Evolutionary conservation across 371 early-diverging fungal genomes (phyloP).

Genomic region (Batrachochytrium dendrobatidis): DNA sequence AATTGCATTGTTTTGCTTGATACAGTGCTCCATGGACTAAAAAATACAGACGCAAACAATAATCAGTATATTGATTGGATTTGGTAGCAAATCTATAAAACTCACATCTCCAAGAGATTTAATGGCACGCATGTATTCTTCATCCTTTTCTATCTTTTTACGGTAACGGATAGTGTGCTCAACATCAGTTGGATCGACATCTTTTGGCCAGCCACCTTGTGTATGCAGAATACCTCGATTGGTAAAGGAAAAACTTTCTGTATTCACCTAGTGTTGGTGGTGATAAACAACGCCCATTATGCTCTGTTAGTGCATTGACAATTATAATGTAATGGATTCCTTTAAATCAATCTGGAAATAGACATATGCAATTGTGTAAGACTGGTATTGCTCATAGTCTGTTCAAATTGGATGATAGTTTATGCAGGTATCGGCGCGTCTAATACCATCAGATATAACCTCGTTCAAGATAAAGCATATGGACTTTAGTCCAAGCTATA

Average conservation of each 20-base stretch:
- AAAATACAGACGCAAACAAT: neutral
- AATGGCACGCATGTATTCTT: conserved; percentile 44
- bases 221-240: conserved; percentile 44
- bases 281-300: too few relatives aligned
- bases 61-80: neutral
- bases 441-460: too few relatives aligned
- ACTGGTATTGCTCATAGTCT: neutral
- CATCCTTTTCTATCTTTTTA: conserved; percentile 56
- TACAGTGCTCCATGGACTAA: conserved; percentile 46
- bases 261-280: conserved; percentile 54
- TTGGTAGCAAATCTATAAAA: neutral
- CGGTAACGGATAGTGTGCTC: conserved; percentile 53
- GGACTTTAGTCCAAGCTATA: too few relatives aligned
- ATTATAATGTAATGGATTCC: neutral
- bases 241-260: conserved; percentile 36
- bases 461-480: too few relatives aligned
- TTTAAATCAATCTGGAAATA: too few relatives aligned
- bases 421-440: too few relatives aligned
- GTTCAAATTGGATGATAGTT: too few relatives aligned
- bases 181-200: conserved; percentile 47
- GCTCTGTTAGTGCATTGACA: too few relatives aligned
- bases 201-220: conserved; percentile 57
- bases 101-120: conserved; percentile 35
- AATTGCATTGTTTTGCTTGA: conserved; percentile 55
- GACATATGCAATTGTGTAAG: neutral